Percentiles rank a stretch among this genome's conserved stretches.
Conservation (phyloP, 768 basidiomycete genomes). For the Collybia sp. region DNA sequence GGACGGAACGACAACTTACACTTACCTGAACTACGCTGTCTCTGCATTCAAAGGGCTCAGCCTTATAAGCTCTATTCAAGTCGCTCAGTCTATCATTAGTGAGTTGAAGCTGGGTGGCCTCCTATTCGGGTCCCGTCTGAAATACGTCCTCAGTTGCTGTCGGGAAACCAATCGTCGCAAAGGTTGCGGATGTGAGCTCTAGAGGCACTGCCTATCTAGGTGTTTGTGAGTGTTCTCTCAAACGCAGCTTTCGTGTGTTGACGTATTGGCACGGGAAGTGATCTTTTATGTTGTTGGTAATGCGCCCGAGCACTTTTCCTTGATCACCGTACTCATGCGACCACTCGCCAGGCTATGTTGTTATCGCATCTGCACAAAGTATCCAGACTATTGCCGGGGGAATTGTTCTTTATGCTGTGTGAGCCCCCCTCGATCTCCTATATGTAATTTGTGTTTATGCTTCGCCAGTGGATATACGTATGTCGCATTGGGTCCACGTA, state of each 20-base stretch:
- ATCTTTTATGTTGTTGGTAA: slow-evolving; percentile 57
- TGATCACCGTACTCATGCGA: not conserved
- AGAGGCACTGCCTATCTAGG: slow-evolving; percentile 58
- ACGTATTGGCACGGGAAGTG: slow-evolving; percentile 22
- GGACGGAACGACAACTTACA: slow-evolving; percentile 64
- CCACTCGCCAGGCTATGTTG: slow-evolving; percentile 34
- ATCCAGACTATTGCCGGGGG: slow-evolving; percentile 45
- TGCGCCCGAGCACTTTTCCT: slow-evolving; percentile 10
- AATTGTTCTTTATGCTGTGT: slow-evolving; percentile 56
- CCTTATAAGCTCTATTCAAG: slow-evolving; percentile 49
- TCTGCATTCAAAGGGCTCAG: slow-evolving; percentile 50
- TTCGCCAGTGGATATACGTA: slow-evolving; percentile 53
- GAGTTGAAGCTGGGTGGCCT: slow-evolving; percentile 9
- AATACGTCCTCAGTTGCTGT: slow-evolving; percentile 23
- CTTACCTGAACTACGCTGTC: slow-evolving; percentile 56
- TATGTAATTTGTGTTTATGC: slow-evolving; percentile 14
- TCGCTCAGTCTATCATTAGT: slow-evolving; percentile 54
- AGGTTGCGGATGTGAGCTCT: slow-evolving; percentile 67
- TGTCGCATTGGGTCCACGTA: slow-evolving; percentile 14
- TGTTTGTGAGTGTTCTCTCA: slow-evolving; percentile 39
- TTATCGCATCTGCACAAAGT: slow-evolving; percentile 46
- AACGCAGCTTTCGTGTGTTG: not conserved
- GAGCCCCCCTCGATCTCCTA: slow-evolving; percentile 14
- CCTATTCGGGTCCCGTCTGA: not conserved
- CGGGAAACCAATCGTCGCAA: slow-evolving; percentile 69